Percentiles rank a stretch among this genome's conserved stretches.
phyloP scores from a whole-genome alignment of 306 rosid genomes.

The Dicorynia guianensis region DNA sequence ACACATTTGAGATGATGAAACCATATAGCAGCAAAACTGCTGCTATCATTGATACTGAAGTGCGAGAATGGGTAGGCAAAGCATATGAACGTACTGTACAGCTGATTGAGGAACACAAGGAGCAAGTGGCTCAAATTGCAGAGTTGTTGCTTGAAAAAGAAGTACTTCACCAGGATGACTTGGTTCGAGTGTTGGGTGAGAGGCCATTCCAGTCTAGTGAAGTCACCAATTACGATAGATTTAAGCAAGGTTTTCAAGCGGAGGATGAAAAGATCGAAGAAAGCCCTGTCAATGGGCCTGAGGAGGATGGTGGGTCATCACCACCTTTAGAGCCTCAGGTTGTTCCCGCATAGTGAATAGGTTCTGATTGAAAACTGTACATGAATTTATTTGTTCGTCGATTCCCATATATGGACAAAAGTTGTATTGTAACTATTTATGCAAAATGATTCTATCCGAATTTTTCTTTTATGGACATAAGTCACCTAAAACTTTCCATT shows the following conservation, averaged over 20 bases:
- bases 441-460: slow-evolving; percentile 29
- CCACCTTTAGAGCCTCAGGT: slow-evolving; percentile 84
- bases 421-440: slow-evolving; percentile 38
- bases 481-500: not conserved
- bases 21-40: slow-evolving; percentile 93
- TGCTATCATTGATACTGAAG: slow-evolving; percentile 80
- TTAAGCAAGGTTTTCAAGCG: slow-evolving; percentile 69
- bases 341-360: slow-evolving; percentile 60
- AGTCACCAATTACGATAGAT: slow-evolving; percentile 70
- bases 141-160: slow-evolving; percentile 93
- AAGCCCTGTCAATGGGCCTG: slow-evolving; percentile 44
- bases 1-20: slow-evolving; percentile 65
- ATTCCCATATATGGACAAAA: slow-evolving; percentile 32
- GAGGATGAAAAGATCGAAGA: slow-evolving; percentile 55
- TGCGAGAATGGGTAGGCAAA: slow-evolving; percentile 82
- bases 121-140: slow-evolving; percentile 75
- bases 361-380: slow-evolving; percentile 50
- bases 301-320: slow-evolving; percentile 64
- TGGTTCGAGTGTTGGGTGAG: slow-evolving; percentile 69
- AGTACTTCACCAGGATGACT: slow-evolving; percentile 93
- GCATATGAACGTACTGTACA: slow-evolving; percentile 70
- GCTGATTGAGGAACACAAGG: slow-evolving; percentile 80
- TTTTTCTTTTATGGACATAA: slow-evolving; percentile 9
- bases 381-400: slow-evolving; percentile 48
- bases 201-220: slow-evolving; percentile 74